Conservation (phyloP, 2,329 filamentous ascomycete species). For the Paramyrothecium sp. region DNA sequence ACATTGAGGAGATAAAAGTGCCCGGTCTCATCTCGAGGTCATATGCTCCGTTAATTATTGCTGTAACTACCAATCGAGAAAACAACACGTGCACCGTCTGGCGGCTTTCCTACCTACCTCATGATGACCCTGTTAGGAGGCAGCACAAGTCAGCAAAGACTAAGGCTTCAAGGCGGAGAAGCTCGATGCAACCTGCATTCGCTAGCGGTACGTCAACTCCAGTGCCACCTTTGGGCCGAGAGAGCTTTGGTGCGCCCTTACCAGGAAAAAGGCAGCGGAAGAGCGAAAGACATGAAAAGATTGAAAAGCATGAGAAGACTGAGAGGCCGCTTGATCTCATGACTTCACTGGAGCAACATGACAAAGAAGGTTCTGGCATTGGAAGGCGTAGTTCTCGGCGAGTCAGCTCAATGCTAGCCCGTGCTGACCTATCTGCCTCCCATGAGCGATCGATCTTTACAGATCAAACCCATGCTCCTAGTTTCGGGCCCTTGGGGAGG, state of each 20-base stretch:
- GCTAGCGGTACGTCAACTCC: slow-evolving; percentile 77
- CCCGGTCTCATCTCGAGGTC: slow-evolving; percentile 37
- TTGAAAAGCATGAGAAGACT: slow-evolving; percentile 6
- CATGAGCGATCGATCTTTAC: slow-evolving; percentile 80
- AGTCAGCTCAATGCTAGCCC: slow-evolving; percentile 86
- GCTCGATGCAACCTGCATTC: slow-evolving; percentile 66
- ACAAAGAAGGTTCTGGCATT: slow-evolving; percentile 52
- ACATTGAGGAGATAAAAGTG: slow-evolving; percentile 69
- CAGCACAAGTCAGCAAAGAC: slow-evolving; percentile 43
- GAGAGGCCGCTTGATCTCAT: slow-evolving; percentile 62
- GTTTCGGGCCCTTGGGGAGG: slow-evolving; percentile 51
- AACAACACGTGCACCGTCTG: slow-evolving; percentile 79
- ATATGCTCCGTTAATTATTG: slow-evolving; percentile 62
- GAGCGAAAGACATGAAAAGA: slow-evolving; percentile 37
- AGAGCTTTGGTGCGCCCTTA: slow-evolving; percentile 68
- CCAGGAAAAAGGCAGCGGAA: slow-evolving; percentile 54
- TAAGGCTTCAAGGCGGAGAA: slow-evolving; percentile 52
- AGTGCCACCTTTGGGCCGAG: slow-evolving; percentile 65
- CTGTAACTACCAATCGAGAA: slow-evolving; percentile 78
- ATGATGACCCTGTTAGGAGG: slow-evolving; percentile 56
- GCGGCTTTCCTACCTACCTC: slow-evolving; percentile 75
- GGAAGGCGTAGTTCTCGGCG: slow-evolving; percentile 66
- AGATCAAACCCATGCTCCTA: slow-evolving; percentile 53
- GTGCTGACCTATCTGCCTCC: slow-evolving; percentile 82
- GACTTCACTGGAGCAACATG: slow-evolving; percentile 66